Evolutionary conservation across 371 early-diverging fungal species (phyloP), one percentile per base, ranked within the genome.

Genomic region (Zancudomyces culisetae): DNA sequence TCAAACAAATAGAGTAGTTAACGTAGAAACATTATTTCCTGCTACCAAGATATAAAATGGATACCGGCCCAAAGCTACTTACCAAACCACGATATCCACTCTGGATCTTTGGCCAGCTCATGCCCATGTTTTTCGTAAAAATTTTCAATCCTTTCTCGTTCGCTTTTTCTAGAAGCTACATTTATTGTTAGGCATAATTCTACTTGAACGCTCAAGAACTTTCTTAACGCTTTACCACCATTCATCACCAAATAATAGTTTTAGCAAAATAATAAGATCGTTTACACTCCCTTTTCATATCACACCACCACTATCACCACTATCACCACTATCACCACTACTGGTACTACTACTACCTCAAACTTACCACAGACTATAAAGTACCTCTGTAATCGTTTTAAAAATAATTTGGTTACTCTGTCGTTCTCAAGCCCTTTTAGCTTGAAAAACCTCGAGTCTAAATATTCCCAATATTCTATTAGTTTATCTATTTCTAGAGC

Each of bases 1-100:
- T 35, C 6, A 35, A 35, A 35, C 43, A 43, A 20, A n/a, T 21
- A 43, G 6, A 21, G 19, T 10, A 20, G 12, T 4, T 43, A 12
- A 10, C 19, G 19, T 20, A 43, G 6, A 43, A 21, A 43, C 43
- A 21, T 20, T 43, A 6, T 10, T 10, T 21, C 21, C 19, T 10
- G 43, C 6, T n/a, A 24, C 6, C 10, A 21, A 19, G 6, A 24
- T 10, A 10, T 10, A 43, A 43, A 10, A 21, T n/a, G n/a, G n/a
- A n/a, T n/a, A 43, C 24, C 6, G 21, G 19, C 10, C 6, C 4
- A 4, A 24, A 24, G 10, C 4, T 43, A 21, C 19, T 21, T 43
- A 43, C 43, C 66, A 13, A 65, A 61, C 66, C 66, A 65, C 15
- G 66, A 64, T 15, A 65, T 51, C 66, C 66, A 65, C 48, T 65